Evolutionary conservation across 441 rosid genomes (phyloP), one percentile per base, ranked within the genome.

Genomic region (Kokia cookei): DNA sequence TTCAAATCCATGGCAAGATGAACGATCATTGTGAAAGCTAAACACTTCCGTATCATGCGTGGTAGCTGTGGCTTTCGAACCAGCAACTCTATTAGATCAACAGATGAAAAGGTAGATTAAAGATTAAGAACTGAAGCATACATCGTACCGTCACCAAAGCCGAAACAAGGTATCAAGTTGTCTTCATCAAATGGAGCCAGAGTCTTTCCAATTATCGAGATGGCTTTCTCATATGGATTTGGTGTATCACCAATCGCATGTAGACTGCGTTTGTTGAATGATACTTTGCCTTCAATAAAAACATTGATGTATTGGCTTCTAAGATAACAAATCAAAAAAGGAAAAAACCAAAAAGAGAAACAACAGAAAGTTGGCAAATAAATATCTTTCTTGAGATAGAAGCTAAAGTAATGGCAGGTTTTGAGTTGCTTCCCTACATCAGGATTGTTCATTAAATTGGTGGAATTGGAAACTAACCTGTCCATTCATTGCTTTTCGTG

Each of bases 401-500:
- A 60, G 4, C 11, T 7, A 15, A 7, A 15, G 42, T 29, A 27
- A 12, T 59, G 62, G 32, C 26, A 19, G 27, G 67, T 59, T 59
- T 6, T 47, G 53, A 24, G 13, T 45, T 47, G n/a, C 26, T 29
- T 42, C 57, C 29, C 22, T 27, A 48, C 14, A 24, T 5, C 24
- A 24, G 42, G 42, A 48, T 24, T 67, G 22, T 5, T 58, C n/a
- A 2, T 50, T n/a, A 50, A 32, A 29, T 29, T 4, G 24, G 43
- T 67, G 14, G 37, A 57, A 71, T 26, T 67, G 14, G 37, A 57
- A 71, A 71, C 47, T 55, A 27, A 92, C 98, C 97, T 79, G 95
- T 85, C 98, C 98, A 92, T 75, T 91, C 97, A 71, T 94, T 94
- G 90, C 98, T 94, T 83, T 90, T 91, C 3, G 97, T 94, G 88